Evolutionary conservation across 352 stramenopile species (phyloP).

Genomic region (Pythium biforme): DNA sequence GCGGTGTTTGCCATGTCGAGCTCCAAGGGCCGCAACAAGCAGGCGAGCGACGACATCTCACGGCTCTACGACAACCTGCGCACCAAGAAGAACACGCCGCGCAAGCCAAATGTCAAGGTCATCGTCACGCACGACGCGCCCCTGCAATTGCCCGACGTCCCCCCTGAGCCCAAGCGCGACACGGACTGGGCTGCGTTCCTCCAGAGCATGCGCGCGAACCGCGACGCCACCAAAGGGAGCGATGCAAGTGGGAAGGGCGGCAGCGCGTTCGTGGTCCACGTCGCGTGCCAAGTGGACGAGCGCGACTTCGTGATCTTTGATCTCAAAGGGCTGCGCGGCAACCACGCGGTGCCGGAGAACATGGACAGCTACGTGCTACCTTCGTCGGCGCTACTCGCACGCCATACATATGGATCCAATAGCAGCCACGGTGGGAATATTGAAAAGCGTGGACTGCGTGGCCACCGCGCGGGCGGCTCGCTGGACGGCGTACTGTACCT

Average conservation of each 20-base stretch:
- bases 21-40: conserved; percentile 44
- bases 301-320: conserved; percentile 35
- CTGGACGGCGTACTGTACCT: conserved; percentile 34
- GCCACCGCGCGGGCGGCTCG: not conserved
- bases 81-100: conserved; percentile 13
- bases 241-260: not conserved
- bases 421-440: not conserved
- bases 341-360: conserved; percentile 32
- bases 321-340: conserved; percentile 28
- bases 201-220: conserved; percentile 23
- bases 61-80: conserved; percentile 41
- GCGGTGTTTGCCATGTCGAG: conserved; percentile 69
- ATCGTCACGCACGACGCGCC: not conserved
- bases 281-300: conserved; percentile 41
- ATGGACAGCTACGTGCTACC: conserved; percentile 48
- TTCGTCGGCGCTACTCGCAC: conserved; percentile 24
- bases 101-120: conserved; percentile 12
- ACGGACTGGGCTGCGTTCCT: conserved; percentile 32
- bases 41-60: conserved; percentile 38
- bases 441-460: not conserved
- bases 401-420: too few relatives aligned
- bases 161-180: not conserved
- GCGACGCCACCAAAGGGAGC: not conserved
- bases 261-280: conserved; percentile 31
- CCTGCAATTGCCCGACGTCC: not conserved